Evolutionary conservation across 148 eudicot genomes (phyloP).

Genomic region (Polygonum aviculare): DNA sequence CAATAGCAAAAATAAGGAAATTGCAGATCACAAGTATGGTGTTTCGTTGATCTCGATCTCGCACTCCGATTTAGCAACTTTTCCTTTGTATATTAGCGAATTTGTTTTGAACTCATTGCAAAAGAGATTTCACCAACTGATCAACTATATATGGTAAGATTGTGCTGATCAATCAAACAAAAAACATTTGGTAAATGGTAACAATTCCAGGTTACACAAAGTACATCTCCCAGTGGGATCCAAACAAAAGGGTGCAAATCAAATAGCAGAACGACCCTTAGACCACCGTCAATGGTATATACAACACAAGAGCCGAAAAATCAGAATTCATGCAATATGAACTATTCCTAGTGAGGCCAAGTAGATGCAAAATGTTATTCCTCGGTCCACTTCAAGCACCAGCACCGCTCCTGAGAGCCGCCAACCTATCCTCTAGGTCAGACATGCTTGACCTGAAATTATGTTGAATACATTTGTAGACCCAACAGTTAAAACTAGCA

Average conservation of each 20-base stretch:
- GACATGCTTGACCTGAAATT: slow-evolving; percentile 63
- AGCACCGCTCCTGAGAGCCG: slow-evolving; percentile 53
- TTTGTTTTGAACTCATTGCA: background rate
- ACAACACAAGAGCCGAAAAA: background rate
- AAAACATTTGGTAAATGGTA: background rate
- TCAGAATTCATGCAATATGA: background rate
- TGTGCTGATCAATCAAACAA: background rate
- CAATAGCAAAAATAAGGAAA: background rate
- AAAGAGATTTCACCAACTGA: background rate
- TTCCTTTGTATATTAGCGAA: background rate
- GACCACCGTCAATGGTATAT: background rate
- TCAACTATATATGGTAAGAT: background rate
- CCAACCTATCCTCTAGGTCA: slow-evolving; percentile 85
- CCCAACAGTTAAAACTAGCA: background rate
- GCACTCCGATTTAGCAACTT: background rate
- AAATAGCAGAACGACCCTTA: slow-evolving; percentile 3
- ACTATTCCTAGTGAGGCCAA: background rate
- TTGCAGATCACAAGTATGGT: background rate
- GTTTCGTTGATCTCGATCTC: background rate
- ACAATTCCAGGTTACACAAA: background rate
- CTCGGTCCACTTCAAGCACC: slow-evolving; percentile 3
- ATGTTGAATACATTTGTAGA: background rate
- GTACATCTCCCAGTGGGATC: slow-evolving; percentile 7
- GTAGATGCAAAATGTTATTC: background rate
- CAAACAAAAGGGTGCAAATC: background rate